Base-by-base conservation (phyloP, 768 basidiomycete genomes). In the Tulasnella sp. region DNA sequence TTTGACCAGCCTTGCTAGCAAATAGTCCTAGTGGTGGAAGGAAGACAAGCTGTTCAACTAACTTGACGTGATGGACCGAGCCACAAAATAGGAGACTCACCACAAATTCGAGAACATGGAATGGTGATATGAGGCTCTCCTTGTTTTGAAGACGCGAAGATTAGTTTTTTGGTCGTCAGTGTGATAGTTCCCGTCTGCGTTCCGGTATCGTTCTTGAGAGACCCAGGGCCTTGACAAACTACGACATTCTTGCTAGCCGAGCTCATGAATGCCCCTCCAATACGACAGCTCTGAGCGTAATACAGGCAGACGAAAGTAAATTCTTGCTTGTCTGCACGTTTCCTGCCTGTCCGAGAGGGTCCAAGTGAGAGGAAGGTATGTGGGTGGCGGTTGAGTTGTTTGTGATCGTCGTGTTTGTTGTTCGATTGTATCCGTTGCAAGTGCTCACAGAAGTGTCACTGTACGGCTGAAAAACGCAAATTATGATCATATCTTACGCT, bases 151-250 rank as follows among this genome's bases (percentile, higher is more conserved):
- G 71, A 39, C 5, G 71, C 62, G 19, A 39, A 72, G 9, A 39
- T 64, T 29, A 72, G 71, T 26, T 72, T 72, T 37, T 62, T 39
- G 29, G 64, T 67, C 3, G 71, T 72, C 36, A 72, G 59, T n/a
- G 71, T 39, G 62, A 72, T 14, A n/a, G 62, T 59, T 12, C 52
- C 52, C 4, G 52, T 59, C 52, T 59, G 52, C 26, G 52, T 39
- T 22, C 71, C 71, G 16, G 41, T 19, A 37, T 72, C 59, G 32
- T 72, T 65, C 62, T 72, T 72, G 71, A 72, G 71, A 12, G 71
- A 72, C 17, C 59, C 71, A 9, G 71, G 26, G 17, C 59, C 71
- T 66, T 72, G 71, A 72, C 52, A 63, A 37, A 72, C n/a, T 34
- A 63, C 52, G 35, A 52, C 69, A 69, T 69, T 40, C 62, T 72